phyloP scores from a whole-genome alignment of 371 early-diverging fungal genomes.

The Batkoa obscura region DNA sequence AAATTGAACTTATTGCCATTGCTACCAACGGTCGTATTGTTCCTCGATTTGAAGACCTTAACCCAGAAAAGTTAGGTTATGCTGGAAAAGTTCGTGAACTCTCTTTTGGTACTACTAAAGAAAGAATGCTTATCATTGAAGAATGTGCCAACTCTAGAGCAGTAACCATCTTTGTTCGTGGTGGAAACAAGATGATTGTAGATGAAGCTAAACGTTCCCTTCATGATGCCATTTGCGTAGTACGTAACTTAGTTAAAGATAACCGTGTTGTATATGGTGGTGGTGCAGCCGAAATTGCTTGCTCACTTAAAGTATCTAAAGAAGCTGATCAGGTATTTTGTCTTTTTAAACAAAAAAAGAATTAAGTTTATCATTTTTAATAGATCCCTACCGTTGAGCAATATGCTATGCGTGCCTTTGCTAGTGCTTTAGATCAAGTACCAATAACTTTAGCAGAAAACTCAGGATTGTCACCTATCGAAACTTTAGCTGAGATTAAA shows the following conservation, averaged over 20 bases:
- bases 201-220: slow-evolving; percentile 99
- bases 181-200: slow-evolving; percentile 99
- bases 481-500: slow-evolving; percentile 85
- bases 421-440: slow-evolving; percentile 90
- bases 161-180: slow-evolving; percentile 96
- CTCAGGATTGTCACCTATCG: slow-evolving; percentile 92
- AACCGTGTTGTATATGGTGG: slow-evolving; percentile 99
- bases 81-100: slow-evolving; percentile 92
- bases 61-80: slow-evolving; percentile 74
- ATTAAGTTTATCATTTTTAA: too few relatives aligned
- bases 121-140: slow-evolving; percentile 96
- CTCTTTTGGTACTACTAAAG: slow-evolving; percentile 95
- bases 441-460: slow-evolving; percentile 98
- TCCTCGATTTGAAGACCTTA: slow-evolving; percentile 96
- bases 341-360: too few relatives aligned
- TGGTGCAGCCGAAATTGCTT: slow-evolving; percentile 95
- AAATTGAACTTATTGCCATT: slow-evolving; percentile 97
- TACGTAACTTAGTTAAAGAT: slow-evolving; percentile 92
- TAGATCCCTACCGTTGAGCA: slow-evolving; percentile 90
- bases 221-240: slow-evolving; percentile 98
- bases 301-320: slow-evolving; percentile 78
- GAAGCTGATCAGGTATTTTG: slow-evolving; percentile 80
- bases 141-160: slow-evolving; percentile 95
- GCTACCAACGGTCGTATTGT: slow-evolving; percentile 98
- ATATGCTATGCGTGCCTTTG: slow-evolving; percentile 96